Base-by-base conservation (phyloP, 148 eudicot genomes). In the Oxyria digyna region DNA sequence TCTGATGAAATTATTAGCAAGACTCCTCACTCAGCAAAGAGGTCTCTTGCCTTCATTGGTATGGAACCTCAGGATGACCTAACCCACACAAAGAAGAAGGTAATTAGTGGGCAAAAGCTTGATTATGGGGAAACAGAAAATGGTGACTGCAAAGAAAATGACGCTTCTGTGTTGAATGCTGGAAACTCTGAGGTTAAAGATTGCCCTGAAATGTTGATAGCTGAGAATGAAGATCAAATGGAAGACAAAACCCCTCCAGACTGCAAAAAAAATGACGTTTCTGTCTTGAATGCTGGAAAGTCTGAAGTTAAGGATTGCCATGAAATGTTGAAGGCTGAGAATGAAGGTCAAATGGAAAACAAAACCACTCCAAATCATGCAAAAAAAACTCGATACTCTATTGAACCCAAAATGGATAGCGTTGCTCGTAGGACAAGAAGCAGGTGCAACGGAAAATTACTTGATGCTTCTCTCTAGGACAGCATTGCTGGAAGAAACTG, bases 401-500 rank as follows among this genome's bases (percentile, higher is more conserved):
- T 13, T 67, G 75, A 69, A 69, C 73, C 77, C 57, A 50, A 42
- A 26, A 33, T 65, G 21, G 80, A 70, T 70, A 81, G 72, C 59
- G 72, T 84, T 68, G 85, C 71, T 27, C 7, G 41, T 17, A 27
- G 27, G 54, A 54, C 48, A 55, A 31, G 62, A 26, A 21, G 17
- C 17, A 20, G 11, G 38, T 17, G 48, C 62, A 45, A 26, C 27
- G 37, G 6, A 41, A 41, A 68, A 52, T 14, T 37, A 41, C 0
- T 29, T 5, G 21, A 14, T 7, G 27, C 0, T 63, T 14, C 72
- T 9, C 68, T 32, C 13, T 65, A 62, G 33, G 75, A 74, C 6
- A 70, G 72, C 43, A 59, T 70, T 49, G 78, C 75, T 21, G 32
- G 74, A 70, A 70, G 74, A 70, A 72, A 62, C 65, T 79, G 71